These are phyloP conservation scores for Yamadazyma jaroonii DNA, from an alignment of 1,139 yeast genomes.

Conservation along the genomic window DNA sequence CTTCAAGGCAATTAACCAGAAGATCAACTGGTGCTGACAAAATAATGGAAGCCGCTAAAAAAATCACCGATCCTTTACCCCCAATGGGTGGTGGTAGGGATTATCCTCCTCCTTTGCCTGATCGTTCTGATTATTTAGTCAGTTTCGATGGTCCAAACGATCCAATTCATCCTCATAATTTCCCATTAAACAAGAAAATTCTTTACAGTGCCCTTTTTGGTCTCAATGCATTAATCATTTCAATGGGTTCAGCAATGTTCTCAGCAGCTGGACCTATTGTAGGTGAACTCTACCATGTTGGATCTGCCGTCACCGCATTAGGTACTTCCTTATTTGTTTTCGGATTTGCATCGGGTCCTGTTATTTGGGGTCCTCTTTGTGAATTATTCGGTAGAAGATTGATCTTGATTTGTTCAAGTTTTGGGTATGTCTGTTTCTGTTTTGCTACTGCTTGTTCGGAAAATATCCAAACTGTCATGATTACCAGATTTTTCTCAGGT, in stretches of 20 bases:
- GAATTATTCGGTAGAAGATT: slow-evolving; percentile 39
- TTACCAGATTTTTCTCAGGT: slow-evolving; percentile 42
- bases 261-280: slow-evolving; percentile 26
- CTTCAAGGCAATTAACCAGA: slow-evolving; percentile 26
- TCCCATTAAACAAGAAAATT: slow-evolving; percentile 32
- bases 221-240: slow-evolving; percentile 38
- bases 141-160: slow-evolving; percentile 50
- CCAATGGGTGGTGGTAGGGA: slow-evolving; percentile 38
- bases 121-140: slow-evolving; percentile 34
- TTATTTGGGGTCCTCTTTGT: slow-evolving; percentile 41
- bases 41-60: slow-evolving; percentile 24
- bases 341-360: slow-evolving; percentile 46
- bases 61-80: slow-evolving; percentile 31
- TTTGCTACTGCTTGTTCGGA: slow-evolving; percentile 41
- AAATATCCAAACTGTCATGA: slow-evolving; percentile 38
- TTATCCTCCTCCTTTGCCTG: slow-evolving; percentile 36
- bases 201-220: slow-evolving; percentile 27
- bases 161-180: slow-evolving; percentile 49
- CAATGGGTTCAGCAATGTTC: slow-evolving; percentile 47
- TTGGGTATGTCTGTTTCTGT: slow-evolving; percentile 33
- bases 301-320: slow-evolving; percentile 32
- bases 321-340: slow-evolving; percentile 42
- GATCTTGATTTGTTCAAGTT: slow-evolving; percentile 26
- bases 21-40: slow-evolving; percentile 32
- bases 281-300: slow-evolving; percentile 29